Evolutionary conservation across 2,329 filamentous ascomycete genomes (phyloP).

Genomic region (Colletotrichum navitas): DNA sequence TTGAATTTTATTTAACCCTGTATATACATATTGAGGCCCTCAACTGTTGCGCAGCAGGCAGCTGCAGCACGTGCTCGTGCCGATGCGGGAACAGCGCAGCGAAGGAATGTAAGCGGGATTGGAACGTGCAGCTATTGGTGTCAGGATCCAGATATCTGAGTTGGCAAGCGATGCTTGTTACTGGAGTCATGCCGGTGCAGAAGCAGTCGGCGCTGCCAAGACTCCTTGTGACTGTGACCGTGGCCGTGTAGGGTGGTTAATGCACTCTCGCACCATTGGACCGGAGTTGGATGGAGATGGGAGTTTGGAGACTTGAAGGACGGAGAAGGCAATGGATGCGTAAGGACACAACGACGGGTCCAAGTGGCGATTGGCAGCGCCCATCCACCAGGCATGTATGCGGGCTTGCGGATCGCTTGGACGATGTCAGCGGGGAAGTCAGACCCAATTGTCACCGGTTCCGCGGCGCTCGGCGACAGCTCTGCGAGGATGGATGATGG

Average conservation of each 20-base stretch:
- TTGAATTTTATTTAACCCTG: too few relatives aligned
- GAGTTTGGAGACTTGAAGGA: constrained; percentile 1
- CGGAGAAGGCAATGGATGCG: neutral
- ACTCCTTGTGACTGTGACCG: neutral
- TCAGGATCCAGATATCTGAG: neutral
- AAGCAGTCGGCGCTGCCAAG: neutral
- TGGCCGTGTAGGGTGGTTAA: constrained; percentile 3
- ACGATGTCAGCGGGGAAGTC: constrained; percentile 10
- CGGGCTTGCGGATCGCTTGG: constrained; percentile 26
- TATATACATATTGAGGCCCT: constrained; percentile 25
- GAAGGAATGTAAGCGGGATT: constrained; percentile 6
- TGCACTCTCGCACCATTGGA: constrained; percentile 17
- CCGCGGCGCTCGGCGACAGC: neutral
- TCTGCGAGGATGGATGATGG: neutral
- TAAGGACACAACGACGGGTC: constrained; percentile 2
- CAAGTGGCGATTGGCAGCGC: constrained; percentile 6
- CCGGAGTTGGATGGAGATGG: constrained; percentile 20
- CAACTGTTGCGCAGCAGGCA: constrained; percentile 34
- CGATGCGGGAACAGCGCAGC: constrained; percentile 26
- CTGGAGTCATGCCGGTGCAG: constrained; percentile 6
- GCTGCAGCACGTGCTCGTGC: constrained; percentile 22
- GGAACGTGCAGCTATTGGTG: constrained; percentile 9
- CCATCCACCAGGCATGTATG: neutral
- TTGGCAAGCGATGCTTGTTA: neutral
- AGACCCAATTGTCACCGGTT: constrained; percentile 12